Evolutionary conservation across 176 grass and related monocot species (phyloP).

Genomic region (Triticum turgidum): DNA sequence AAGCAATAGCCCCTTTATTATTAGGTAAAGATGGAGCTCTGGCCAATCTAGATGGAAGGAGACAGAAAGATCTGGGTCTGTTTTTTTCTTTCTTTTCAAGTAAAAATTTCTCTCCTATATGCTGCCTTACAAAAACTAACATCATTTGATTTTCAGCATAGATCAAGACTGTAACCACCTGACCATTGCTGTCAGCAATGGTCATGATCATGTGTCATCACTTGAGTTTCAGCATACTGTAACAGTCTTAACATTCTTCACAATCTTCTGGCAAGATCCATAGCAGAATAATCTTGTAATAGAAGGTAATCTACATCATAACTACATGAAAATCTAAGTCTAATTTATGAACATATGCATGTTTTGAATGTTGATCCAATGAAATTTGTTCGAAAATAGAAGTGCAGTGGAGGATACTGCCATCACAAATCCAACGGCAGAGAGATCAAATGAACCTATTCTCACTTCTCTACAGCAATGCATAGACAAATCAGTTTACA

Average conservation of each 20-base stretch:
- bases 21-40: not conserved
- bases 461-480: slow-evolving; percentile 18
- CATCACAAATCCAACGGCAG: not conserved
- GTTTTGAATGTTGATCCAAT: not conserved
- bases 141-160: slow-evolving; percentile 27
- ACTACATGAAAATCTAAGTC: not conserved
- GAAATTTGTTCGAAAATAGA: slow-evolving; percentile 6
- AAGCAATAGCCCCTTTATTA: no score
- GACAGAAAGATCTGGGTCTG: not conserved
- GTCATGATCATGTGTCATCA: not conserved
- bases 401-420: not conserved
- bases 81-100: not conserved
- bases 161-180: not conserved
- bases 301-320: slow-evolving; percentile 15
- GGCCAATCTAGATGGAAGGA: slow-evolving; percentile 9
- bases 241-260: not conserved
- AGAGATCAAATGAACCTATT: slow-evolving; percentile 17
- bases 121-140: not conserved
- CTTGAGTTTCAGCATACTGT: slow-evolving; percentile 15
- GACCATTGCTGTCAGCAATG: no score
- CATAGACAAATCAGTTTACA: slow-evolving; percentile 3
- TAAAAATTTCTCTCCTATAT: not conserved
- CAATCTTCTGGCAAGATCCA: not conserved
- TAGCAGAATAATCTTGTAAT: not conserved
- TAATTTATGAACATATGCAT: slow-evolving; percentile 7